Percentiles rank a stretch among this genome's conserved stretches.
phyloP scores from a whole-genome alignment of 306 rosid species.

The Casuarina equisetifolia region DNA sequence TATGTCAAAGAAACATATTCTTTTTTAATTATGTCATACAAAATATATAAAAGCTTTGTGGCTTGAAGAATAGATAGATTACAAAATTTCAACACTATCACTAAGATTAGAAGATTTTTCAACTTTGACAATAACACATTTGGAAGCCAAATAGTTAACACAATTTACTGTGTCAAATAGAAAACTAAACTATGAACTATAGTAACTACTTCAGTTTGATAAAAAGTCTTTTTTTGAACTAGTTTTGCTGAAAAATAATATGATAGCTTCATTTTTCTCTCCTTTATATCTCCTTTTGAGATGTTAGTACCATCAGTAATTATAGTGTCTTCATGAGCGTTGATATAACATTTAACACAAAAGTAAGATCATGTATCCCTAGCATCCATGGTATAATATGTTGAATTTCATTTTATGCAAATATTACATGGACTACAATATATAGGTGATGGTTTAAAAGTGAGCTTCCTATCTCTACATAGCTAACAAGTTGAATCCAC shows the following conservation, averaged over 20 bases:
- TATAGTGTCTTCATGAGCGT: constrained; percentile 85
- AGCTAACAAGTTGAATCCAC: constrained; percentile 90
- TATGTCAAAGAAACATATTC: no score
- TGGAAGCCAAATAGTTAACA: no score
- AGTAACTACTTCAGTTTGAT: background rate
- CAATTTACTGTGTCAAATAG: no score
- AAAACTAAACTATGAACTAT: no score
- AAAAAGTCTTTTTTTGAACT: constrained; percentile 91
- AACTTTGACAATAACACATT: no score
- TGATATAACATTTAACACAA: constrained; percentile 91
- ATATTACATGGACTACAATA: constrained; percentile 91
- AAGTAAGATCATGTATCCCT: constrained; percentile 93
- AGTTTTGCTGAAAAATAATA: constrained; percentile 26
- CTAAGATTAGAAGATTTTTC: no score
- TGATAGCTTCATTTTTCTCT: constrained; percentile 80
- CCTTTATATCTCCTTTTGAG: constrained; percentile 77
- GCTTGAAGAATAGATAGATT: no score
- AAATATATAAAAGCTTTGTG: no score
- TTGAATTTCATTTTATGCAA: constrained; percentile 88
- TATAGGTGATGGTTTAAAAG: constrained; percentile 95
- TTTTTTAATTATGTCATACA: no score
- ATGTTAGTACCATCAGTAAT: constrained; percentile 76
- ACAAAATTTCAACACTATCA: no score
- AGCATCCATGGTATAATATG: constrained; percentile 88
- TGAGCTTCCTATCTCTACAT: constrained; percentile 96